Percentiles rank a stretch among this genome's conserved stretches.
These are phyloP conservation scores for Fusarium guadeloupense DNA, from an alignment of 2,329 filamentous ascomycete genomes.

Conservation along the genomic window DNA sequence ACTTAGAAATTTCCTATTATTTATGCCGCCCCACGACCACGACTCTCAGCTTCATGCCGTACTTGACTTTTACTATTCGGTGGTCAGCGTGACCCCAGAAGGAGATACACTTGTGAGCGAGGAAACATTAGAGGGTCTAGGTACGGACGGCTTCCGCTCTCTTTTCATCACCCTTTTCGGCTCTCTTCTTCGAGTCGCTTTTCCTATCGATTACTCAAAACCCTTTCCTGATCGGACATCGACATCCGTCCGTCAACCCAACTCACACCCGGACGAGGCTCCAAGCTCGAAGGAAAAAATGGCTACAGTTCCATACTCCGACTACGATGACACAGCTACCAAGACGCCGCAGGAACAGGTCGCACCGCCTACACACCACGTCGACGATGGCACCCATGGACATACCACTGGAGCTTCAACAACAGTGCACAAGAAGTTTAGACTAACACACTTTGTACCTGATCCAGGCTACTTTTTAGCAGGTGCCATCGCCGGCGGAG, in stretches of 20 bases:
- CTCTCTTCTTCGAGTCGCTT: conserved; percentile 75
- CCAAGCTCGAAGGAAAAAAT: conserved; percentile 25
- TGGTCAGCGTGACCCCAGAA: conserved; percentile 89
- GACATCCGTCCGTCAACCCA: conserved; percentile 18
- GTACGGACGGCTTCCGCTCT: conserved; percentile 71
- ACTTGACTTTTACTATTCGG: conserved; percentile 89
- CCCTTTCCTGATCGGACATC: conserved; percentile 41
- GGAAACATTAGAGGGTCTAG: conserved; percentile 90
- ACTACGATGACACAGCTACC: conserved; percentile 38
- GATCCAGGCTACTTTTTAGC: conserved; percentile 98
- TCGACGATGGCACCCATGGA: conserved; percentile 51
- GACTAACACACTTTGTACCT: conserved; percentile 75
- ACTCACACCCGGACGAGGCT: conserved; percentile 26
- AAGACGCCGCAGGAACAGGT: conserved; percentile 38
- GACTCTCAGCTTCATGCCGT: conserved; percentile 80
- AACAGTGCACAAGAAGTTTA: conserved; percentile 55
- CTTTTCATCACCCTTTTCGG: conserved; percentile 79
- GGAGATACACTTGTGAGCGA: conserved; percentile 93
- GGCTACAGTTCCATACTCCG: conserved; percentile 32
- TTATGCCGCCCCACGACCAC: conserved; percentile 74
- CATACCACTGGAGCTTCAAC: conserved; percentile 48
- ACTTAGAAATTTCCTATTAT: conserved; percentile 87
- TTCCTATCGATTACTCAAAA: conserved; percentile 51
- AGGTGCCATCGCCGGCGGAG: conserved; percentile 91
- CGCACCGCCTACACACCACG: conserved; percentile 35